These are phyloP conservation scores for Phyllosticta paracitricarpa DNA, from an alignment of 2,329 filamentous ascomycete species.

Conservation along the genomic window DNA sequence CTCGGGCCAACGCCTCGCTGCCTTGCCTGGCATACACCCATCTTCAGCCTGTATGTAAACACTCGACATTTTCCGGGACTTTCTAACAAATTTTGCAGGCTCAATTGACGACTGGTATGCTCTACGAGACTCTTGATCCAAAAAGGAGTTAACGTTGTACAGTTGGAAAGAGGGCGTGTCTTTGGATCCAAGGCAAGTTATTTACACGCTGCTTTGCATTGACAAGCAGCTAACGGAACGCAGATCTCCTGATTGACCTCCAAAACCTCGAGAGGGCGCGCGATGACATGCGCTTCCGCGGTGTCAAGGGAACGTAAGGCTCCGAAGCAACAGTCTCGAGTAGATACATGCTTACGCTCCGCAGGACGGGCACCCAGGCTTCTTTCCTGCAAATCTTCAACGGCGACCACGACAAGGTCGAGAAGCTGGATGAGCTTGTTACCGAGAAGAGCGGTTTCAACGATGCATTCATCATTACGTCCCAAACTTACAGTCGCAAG, in stretches of 20 bases:
- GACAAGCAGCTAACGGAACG: not conserved
- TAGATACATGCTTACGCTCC: not conserved
- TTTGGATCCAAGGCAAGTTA: constrained; percentile 55
- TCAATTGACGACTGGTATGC: constrained; percentile 44
- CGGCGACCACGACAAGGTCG: constrained; percentile 49
- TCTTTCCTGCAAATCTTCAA: constrained; percentile 64
- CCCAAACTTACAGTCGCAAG: constrained; percentile 70
- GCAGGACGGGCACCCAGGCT: constrained; percentile 44
- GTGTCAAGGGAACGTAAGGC: constrained; percentile 36
- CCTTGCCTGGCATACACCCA: constrained; percentile 72
- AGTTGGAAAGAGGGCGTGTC: constrained; percentile 57
- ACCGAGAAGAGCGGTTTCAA: constrained; percentile 57
- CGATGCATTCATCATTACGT: constrained; percentile 53
- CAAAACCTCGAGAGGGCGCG: constrained; percentile 61
- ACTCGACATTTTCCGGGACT: constrained; percentile 17
- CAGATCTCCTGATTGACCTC: constrained; percentile 61
- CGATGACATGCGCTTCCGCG: constrained; percentile 62
- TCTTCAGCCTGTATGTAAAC: constrained; percentile 42
- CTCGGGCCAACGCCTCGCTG: constrained; percentile 59
- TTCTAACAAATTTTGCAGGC: constrained; percentile 19
- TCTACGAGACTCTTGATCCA: not conserved
- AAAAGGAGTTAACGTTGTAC: not conserved
- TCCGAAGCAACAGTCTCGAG: not conserved
- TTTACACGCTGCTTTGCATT: not conserved
- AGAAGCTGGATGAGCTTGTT: constrained; percentile 52